Evolutionary conservation across 352 stramenopile species (phyloP).

Genomic region (Globisporangium camurandrum): DNA sequence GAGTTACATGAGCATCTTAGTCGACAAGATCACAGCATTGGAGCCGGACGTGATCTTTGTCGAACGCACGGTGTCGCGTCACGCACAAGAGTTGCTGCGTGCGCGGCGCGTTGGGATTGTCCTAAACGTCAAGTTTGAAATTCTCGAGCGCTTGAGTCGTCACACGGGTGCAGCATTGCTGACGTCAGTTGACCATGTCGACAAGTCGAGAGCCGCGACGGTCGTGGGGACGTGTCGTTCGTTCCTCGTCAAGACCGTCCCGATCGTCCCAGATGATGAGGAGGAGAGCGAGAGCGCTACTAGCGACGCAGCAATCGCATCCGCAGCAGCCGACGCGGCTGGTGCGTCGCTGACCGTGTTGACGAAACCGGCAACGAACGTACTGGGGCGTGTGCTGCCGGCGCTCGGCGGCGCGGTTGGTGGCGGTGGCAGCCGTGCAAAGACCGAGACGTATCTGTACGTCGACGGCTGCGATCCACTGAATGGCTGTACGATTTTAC

Average conservation of each 20-base stretch:
- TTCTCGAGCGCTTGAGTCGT: slow-evolving; percentile 89
- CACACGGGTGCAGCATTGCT: slow-evolving; percentile 92
- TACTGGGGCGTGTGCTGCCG: neutral
- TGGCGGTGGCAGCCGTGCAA: slow-evolving; percentile 7
- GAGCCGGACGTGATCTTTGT: slow-evolving; percentile 95
- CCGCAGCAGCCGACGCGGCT: neutral
- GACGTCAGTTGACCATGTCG: slow-evolving; percentile 90
- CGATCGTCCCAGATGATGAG: slow-evolving; percentile 29
- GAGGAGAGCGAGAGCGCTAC: slow-evolving; percentile 13
- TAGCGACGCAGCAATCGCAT: slow-evolving; percentile 12
- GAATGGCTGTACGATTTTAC: slow-evolving; percentile 91
- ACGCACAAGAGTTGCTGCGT: slow-evolving; percentile 91
- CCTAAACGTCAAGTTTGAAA: slow-evolving; percentile 90
- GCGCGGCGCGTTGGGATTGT: slow-evolving; percentile 90
- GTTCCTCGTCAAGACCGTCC: slow-evolving; percentile 61
- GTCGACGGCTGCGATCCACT: slow-evolving; percentile 93
- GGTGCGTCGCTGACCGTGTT: neutral
- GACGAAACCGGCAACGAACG: slow-evolving; percentile 1
- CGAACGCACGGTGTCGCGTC: slow-evolving; percentile 79
- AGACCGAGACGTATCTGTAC: slow-evolving; percentile 89
- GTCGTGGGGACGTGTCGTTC: slow-evolving; percentile 60
- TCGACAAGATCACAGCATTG: slow-evolving; percentile 94
- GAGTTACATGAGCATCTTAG: slow-evolving; percentile 95
- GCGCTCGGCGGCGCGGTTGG: too few species aligned
- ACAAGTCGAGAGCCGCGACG: slow-evolving; percentile 34